A percentile compares a stretch with the other conserved stretches of the same genome.
phyloP scores from a whole-genome alignment of 179 eudicot species.

The Beta macrorhiza region DNA sequence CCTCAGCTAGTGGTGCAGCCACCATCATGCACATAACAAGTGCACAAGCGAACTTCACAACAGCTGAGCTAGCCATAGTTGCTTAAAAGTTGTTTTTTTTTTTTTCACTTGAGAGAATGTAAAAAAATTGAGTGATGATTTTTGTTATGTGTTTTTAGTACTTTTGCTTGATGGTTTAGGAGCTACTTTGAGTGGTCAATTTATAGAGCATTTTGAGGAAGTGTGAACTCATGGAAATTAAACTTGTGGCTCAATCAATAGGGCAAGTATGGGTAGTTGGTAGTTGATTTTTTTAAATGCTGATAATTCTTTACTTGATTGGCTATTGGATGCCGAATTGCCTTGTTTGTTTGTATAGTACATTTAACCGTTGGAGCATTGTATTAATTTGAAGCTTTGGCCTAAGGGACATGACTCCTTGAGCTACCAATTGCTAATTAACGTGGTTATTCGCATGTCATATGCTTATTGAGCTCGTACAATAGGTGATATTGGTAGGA shows the following conservation, averaged over 20 bases:
- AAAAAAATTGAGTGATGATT: neutral
- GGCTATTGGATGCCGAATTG: neutral
- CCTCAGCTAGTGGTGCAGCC: constrained; percentile 35
- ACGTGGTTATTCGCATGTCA: no score
- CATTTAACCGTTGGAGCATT: no score
- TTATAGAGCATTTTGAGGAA: constrained; percentile 11
- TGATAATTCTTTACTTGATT: no score
- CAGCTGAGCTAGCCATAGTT: constrained; percentile 10
- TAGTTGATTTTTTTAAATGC: neutral
- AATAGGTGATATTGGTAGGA: no score
- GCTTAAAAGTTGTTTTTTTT: no score
- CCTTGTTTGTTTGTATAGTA: no score
- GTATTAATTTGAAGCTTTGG: no score
- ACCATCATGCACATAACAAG: constrained; percentile 34
- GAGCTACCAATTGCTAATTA: no score
- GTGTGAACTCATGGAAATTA: neutral
- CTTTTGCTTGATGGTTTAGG: constrained; percentile 3
- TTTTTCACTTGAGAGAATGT: neutral
- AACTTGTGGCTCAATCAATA: neutral
- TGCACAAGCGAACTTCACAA: constrained; percentile 14
- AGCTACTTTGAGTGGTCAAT: neutral
- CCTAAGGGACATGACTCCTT: no score
- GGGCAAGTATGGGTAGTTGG: neutral
- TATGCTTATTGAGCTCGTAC: no score
- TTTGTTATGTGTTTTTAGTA: neutral